Percentiles rank a stretch among this genome's conserved stretches.
phyloP scores from a whole-genome alignment of 352 stramenopile genomes.

The Phytophthora rubi region DNA sequence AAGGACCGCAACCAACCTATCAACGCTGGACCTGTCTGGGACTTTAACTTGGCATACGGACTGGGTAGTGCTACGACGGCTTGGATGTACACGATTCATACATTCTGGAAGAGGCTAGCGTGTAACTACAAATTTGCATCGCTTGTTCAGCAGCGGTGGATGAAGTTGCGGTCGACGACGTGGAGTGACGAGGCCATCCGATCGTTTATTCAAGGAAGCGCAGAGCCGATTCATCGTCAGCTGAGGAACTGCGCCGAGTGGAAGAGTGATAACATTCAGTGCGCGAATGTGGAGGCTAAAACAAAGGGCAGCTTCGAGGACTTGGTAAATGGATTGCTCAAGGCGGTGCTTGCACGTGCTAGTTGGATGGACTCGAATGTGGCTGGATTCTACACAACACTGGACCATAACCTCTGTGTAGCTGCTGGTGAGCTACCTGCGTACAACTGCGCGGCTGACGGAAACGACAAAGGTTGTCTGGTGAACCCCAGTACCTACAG shows the following conservation, averaged over 20 bases:
- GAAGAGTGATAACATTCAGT: constrained; percentile 62
- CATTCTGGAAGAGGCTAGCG: constrained; percentile 67
- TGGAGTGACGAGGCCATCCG: constrained; percentile 66
- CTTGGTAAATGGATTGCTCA: constrained; percentile 43
- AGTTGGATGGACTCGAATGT: constrained; percentile 66
- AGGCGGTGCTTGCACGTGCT: constrained; percentile 43
- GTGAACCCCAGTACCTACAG: constrained; percentile 45
- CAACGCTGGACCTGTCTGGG: constrained; percentile 73
- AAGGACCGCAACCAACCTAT: constrained; percentile 71
- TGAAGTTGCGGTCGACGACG: constrained; percentile 40
- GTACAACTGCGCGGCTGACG: constrained; percentile 61
- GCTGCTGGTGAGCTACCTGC: constrained; percentile 47
- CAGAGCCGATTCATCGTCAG: constrained; percentile 52
- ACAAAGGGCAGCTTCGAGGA: constrained; percentile 45
- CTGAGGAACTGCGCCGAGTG: constrained; percentile 52
- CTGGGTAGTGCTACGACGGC: constrained; percentile 40
- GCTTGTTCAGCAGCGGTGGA: constrained; percentile 64
- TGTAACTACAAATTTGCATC: constrained; percentile 80
- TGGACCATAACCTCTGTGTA: constrained; percentile 44
- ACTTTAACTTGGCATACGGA: constrained; percentile 76
- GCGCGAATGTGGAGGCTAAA: constrained; percentile 51
- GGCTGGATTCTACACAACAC: constrained; percentile 42
- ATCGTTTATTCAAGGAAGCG: constrained; percentile 47
- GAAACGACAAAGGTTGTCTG: constrained; percentile 56
- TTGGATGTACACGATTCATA: constrained; percentile 63